phyloP scores from a whole-genome alignment of 2,329 filamentous ascomycete genomes.

The Celoporthe dispersa region DNA sequence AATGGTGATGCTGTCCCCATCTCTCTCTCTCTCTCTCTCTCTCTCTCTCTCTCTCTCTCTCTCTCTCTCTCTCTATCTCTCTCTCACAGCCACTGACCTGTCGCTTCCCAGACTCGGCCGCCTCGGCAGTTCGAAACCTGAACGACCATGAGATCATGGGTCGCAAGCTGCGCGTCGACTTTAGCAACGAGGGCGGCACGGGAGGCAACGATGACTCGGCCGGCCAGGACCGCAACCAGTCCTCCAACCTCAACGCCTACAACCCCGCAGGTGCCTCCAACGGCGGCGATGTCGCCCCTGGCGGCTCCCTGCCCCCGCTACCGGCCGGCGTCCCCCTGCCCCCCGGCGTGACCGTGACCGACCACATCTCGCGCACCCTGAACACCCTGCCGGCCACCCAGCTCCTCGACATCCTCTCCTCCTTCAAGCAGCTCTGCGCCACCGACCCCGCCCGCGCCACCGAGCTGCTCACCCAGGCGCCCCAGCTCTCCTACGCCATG shows the following conservation, averaged over 20 bases:
- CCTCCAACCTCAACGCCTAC: constrained; percentile 22
- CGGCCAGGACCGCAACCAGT: constrained; percentile 23
- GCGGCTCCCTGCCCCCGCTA: constrained; percentile 69
- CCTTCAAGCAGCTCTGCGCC: constrained; percentile 90
- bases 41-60: constrained; percentile 16
- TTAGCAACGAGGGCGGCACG: constrained; percentile 84
- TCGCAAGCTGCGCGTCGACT: constrained; percentile 91
- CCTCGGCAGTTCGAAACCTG: constrained; percentile 91
- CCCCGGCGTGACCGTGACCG: constrained; percentile 79
- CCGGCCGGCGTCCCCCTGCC: constrained; percentile 85
- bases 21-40: background rate
- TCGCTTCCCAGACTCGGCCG: constrained; percentile 68
- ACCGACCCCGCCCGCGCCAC: constrained; percentile 82
- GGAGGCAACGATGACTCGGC: constrained; percentile 28
- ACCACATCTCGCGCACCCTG: constrained; percentile 91
- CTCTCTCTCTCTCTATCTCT: constrained; percentile 3
- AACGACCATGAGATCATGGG: constrained; percentile 97
- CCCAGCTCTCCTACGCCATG: constrained; percentile 91
- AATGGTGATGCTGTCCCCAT: background rate
- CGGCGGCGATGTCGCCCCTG: constrained; percentile 37
- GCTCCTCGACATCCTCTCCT: constrained; percentile 87
- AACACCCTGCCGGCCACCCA: constrained; percentile 84
- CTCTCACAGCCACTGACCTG: constrained; percentile 19
- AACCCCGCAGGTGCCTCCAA: constrained; percentile 37
- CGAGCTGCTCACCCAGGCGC: constrained; percentile 84